Evolutionary conservation across 164 flowering plant species (phyloP).

Genomic region (Berberis vulgaris): DNA sequence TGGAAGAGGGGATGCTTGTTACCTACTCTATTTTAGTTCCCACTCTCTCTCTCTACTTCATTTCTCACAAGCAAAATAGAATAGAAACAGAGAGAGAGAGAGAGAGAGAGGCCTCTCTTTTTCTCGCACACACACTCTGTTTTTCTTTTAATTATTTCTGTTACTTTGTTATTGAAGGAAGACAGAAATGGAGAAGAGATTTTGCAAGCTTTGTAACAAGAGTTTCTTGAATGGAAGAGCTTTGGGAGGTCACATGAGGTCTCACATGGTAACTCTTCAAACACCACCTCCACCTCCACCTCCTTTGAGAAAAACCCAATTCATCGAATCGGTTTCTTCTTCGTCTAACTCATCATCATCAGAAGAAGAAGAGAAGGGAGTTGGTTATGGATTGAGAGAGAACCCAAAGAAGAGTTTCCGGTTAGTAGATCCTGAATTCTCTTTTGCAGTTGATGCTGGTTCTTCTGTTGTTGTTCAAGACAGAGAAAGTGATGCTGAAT

Average conservation of each 20-base stretch:
- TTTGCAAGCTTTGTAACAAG: conserved; percentile 44
- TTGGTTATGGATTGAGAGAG: conserved; percentile 17
- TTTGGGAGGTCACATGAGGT: conserved; percentile 67
- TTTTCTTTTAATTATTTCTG: conserved; percentile 4
- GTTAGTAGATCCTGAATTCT: conserved; percentile 51
- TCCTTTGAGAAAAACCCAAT: no score
- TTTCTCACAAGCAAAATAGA: no score
- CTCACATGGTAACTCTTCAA: conserved; percentile 32
- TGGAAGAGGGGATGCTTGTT: conserved; percentile 65
- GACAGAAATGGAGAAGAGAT: conserved; percentile 40
- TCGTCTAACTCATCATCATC: conserved; percentile 17
- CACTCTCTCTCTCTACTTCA: conserved; percentile 2
- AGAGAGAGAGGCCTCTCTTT: neutral
- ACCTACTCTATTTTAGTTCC: conserved; percentile 45
- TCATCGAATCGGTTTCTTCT: conserved; percentile 20
- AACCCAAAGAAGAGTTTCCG: conserved; percentile 27
- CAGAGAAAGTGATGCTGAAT: conserved; percentile 77
- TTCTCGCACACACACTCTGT: conserved; percentile 5
- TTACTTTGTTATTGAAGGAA: neutral
- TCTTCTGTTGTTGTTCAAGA: conserved; percentile 36
- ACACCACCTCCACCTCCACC: neutral
- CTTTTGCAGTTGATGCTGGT: conserved; percentile 29
- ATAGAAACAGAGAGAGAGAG: no score
- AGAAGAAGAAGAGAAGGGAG: conserved; percentile 14
- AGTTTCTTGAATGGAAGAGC: conserved; percentile 55